Percentiles rank a stretch among this genome's conserved stretches.
Conservation (phyloP, 2,329 filamentous ascomycete genomes). For the Aspergillus viridinutans region DNA sequence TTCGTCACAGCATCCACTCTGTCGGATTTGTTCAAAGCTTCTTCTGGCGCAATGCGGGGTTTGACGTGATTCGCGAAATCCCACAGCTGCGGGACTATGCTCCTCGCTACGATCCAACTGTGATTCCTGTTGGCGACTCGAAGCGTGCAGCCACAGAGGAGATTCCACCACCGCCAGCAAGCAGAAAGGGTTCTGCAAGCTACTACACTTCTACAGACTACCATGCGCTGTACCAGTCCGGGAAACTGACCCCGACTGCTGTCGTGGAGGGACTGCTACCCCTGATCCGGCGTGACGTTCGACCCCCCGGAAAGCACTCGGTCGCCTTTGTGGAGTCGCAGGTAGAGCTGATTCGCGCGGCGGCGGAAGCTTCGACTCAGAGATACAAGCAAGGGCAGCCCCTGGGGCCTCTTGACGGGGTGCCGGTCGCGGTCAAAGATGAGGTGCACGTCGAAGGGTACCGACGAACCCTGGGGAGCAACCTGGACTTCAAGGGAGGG, state of each 20-base stretch:
- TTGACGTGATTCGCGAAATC: constrained; percentile 54
- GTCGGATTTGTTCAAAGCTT: constrained; percentile 58
- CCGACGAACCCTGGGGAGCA: constrained; percentile 61
- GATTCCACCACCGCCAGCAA: constrained; percentile 30
- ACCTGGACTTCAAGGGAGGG: constrained; percentile 52
- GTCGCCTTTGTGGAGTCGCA: constrained; percentile 69
- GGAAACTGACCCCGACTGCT: constrained; percentile 65
- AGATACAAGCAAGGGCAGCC: constrained; percentile 65
- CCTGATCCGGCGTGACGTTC: constrained; percentile 59
- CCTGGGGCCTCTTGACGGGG: constrained; percentile 69
- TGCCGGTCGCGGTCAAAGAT: constrained; percentile 81
- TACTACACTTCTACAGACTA: constrained; percentile 74
- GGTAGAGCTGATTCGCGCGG: constrained; percentile 58
- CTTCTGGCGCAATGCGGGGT: constrained; percentile 70
- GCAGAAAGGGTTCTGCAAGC: constrained; percentile 34
- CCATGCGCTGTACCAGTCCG: constrained; percentile 67
- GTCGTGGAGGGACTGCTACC: constrained; percentile 69
- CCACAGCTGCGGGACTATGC: constrained; percentile 52
- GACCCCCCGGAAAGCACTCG: constrained; percentile 57
- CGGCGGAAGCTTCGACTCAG: constrained; percentile 68
- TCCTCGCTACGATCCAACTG: constrained; percentile 55
- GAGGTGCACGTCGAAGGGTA: constrained; percentile 71
- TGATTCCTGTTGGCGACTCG: constrained; percentile 42
- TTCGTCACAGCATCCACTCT: constrained; percentile 49
- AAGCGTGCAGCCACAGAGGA: constrained; percentile 15